phyloP scores from a whole-genome alignment of 805 yeast genomes.

The Myxozyma udenii region DNA sequence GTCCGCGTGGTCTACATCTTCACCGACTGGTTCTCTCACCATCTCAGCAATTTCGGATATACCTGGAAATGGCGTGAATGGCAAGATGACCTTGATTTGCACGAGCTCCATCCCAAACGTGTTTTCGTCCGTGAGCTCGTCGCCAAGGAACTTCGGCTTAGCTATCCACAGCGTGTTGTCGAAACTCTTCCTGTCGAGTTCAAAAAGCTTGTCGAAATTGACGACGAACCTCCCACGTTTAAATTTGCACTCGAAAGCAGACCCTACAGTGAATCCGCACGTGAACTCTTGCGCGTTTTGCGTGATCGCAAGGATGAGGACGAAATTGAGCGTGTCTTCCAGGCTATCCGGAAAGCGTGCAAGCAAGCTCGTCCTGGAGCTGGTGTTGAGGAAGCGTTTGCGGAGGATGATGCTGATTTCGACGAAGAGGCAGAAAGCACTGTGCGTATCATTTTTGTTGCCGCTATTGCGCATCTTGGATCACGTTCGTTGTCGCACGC shows the following conservation, averaged over 20 bases:
- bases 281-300: constrained; percentile 17
- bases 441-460: constrained; percentile 55
- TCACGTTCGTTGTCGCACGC: constrained; percentile 82
- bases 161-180: constrained; percentile 68
- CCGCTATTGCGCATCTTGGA: constrained; percentile 76
- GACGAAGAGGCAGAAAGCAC: constrained; percentile 31
- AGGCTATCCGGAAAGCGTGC: constrained; percentile 16
- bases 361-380: neutral
- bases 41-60: constrained; percentile 87
- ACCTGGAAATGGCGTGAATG: constrained; percentile 99
- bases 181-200: constrained; percentile 67
- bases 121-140: constrained; percentile 74
- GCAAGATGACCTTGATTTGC: constrained; percentile 50
- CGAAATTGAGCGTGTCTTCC: constrained; percentile 18
- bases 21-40: constrained; percentile 89
- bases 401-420: constrained; percentile 30
- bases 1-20: constrained; percentile 70
- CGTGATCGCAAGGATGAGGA: constrained; percentile 22
- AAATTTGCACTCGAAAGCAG: constrained; percentile 36
- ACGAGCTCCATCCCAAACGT: constrained; percentile 65
- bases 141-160: constrained; percentile 76
- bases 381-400: constrained; percentile 16
- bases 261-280: constrained; percentile 17
- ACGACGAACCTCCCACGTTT: constrained; percentile 35
- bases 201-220: constrained; percentile 24